Conservation (phyloP, 2,329 filamentous ascomycete species). For the Lasiodiplodia sp. region DNA sequence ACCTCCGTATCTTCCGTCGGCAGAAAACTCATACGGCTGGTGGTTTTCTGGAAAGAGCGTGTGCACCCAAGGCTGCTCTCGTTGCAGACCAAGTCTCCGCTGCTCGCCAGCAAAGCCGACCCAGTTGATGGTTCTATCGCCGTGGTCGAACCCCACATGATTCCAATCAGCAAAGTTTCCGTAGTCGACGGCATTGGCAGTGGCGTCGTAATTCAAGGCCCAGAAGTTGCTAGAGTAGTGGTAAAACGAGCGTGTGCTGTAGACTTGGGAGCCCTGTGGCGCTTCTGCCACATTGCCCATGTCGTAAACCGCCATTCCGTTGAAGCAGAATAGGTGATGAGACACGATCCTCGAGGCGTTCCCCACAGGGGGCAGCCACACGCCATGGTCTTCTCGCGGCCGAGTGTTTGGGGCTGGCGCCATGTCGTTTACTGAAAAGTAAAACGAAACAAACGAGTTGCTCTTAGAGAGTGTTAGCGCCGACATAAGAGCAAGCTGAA, state of each 20-base stretch:
- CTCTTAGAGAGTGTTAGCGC: not conserved
- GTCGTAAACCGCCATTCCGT: not conserved
- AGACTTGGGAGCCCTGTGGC: not conserved
- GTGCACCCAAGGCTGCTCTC: not conserved
- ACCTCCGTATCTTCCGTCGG: conserved; percentile 33
- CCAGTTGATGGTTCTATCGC: not conserved
- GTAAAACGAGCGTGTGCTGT: conserved; percentile 6
- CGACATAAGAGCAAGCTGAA: not conserved
- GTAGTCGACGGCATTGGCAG: not conserved
- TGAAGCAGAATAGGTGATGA: conserved; percentile 4
- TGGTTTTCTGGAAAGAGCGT: conserved; percentile 23
- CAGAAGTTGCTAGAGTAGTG: conserved; percentile 15
- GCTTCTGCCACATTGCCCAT: not conserved
- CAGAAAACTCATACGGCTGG: not conserved
- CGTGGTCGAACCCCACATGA: conserved; percentile 13
- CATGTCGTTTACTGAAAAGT: conserved; percentile 2
- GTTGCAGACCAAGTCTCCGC: conserved; percentile 1
- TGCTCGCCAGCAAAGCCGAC: conserved; percentile 14
- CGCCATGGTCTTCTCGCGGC: not conserved
- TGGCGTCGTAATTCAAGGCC: conserved; percentile 23
- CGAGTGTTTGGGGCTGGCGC: not conserved
- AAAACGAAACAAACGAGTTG: not conserved
- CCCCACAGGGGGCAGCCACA: conserved; percentile 6
- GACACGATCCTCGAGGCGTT: not conserved
- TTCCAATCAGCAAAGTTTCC: conserved; percentile 10